Base-by-base conservation (phyloP, 2,329 filamentous ascomycete genomes). In the Dactylellina haptotyla region DNA sequence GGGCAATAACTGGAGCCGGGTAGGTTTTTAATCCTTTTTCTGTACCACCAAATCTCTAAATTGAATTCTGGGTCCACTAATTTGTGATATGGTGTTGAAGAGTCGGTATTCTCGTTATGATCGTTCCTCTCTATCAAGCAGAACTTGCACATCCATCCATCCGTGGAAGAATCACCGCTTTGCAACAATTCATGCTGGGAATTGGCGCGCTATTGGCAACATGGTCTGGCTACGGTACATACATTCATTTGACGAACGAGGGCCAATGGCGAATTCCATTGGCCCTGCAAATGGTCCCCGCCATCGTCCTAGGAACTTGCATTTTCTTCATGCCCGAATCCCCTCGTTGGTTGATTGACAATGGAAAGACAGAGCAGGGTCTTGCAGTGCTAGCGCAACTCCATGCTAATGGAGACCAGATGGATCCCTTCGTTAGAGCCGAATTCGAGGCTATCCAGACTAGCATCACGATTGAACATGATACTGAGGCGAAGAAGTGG, bases 101-200 rank as follows among this genome's bases (percentile, higher is more conserved):
- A 75, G 85, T 89, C 58, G 87, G 87, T 8, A 83, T 87, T 62
- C 81, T 89, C 5, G 84, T 84, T 75, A 89, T 88, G 87, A 87
- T 89, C 74, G 83, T 89, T 37, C 87, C 90, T 1, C 81, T 93
- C 0, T 94, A 93, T 79, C 91, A 93, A 79, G 90, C 89, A 20
- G 91, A 95, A 78, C 84, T 94, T 23, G 88, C 89, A 2, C 91
- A 94, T 79, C 91, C 91, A 1, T 86, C 85, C 67, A 94, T 94
- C 77, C 87, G 91, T 79, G 91, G 91, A 10, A 84, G 88, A 75
- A 85, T 95, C 30, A 93, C 90, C 0, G 86, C 87, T 28, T 83
- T 94, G 2, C 91, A 93, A 80, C 91, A 93, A 77, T 93, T 93
- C 79, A 93, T 93, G 90, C 80, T 94, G 57, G 91, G 90, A 0